A percentile compares a stretch with the other conserved stretches of the same genome.
Conservation (phyloP, 2,329 filamentous ascomycete species). For the Aspergillus sp. region DNA sequence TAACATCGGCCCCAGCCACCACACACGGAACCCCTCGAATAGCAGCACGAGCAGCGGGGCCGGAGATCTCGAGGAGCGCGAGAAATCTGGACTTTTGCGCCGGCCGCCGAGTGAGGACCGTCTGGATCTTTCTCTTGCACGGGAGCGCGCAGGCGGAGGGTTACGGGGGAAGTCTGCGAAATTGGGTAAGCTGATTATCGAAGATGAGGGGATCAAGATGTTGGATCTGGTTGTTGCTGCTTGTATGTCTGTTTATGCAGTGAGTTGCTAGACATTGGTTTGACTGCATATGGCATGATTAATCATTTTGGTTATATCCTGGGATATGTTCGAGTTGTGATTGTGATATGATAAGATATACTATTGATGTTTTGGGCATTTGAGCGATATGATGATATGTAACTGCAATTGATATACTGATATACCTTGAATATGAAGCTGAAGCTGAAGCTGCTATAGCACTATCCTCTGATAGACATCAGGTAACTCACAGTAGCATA, state of each 20-base stretch:
- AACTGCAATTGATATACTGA: too few relatives aligned
- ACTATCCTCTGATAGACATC: too few relatives aligned
- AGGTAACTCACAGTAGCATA: too few relatives aligned
- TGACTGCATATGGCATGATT: not conserved
- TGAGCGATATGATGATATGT: too few relatives aligned
- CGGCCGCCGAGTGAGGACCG: conserved; percentile 42
- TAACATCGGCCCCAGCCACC: conserved; percentile 1
- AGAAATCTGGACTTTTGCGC: conserved; percentile 25
- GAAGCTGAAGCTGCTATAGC: too few relatives aligned
- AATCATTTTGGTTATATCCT: too few relatives aligned
- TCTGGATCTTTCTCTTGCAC: conserved; percentile 74
- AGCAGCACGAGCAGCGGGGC: conserved; percentile 33
- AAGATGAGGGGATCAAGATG: conserved; percentile 92
- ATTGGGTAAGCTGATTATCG: conserved; percentile 86
- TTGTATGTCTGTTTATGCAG: conserved; percentile 73
- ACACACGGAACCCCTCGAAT: conserved; percentile 34
- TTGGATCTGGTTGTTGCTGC: conserved; percentile 87
- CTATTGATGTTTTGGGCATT: too few relatives aligned
- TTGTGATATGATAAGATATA: too few relatives aligned
- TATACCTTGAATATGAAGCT: too few relatives aligned
- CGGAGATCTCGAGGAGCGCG: conserved; percentile 20
- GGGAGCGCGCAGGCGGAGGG: conserved; percentile 83
- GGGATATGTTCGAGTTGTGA: too few relatives aligned
- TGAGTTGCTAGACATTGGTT: not conserved
- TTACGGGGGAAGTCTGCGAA: conserved; percentile 85